phyloP scores from a whole-genome alignment of 805 yeast genomes.

The Pichia phayaonensis region DNA sequence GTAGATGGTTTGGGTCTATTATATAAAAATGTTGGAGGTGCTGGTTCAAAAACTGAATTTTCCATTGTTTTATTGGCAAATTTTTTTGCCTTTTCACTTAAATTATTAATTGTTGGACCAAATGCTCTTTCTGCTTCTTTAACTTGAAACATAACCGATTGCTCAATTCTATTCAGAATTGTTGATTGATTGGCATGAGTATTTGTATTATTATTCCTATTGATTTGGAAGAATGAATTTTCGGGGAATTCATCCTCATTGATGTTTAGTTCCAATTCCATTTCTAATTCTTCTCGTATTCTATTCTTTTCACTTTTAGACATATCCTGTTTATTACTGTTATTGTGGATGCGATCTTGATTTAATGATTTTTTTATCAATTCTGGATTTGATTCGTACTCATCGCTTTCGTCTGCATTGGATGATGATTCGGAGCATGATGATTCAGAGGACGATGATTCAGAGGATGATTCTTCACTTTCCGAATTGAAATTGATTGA shows the following conservation, averaged over 20 bases:
- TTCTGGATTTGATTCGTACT: neutral
- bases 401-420: neutral
- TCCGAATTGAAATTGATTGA: conserved; percentile 23
- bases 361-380: neutral
- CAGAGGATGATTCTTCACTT: conserved; percentile 14
- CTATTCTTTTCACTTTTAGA: conserved; percentile 9
- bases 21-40: conserved; percentile 10
- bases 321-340: neutral
- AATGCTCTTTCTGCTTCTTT: conserved; percentile 16
- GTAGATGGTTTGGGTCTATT: neutral
- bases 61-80: conserved; percentile 22
- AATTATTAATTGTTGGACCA: conserved; percentile 15
- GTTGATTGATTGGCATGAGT: neutral
- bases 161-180: conserved; percentile 7
- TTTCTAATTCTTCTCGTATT: conserved; percentile 17
- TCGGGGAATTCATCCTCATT: conserved; percentile 15
- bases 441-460: conserved; percentile 5
- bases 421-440: no score
- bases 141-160: conserved; percentile 15
- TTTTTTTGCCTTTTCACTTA: conserved; percentile 23
- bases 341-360: neutral
- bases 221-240: neutral
- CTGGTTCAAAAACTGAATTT: conserved; percentile 6
- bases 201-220: neutral
- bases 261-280: conserved; percentile 20